Evolutionary conservation across 495 filamentous ascomycete species (phyloP), one percentile per base, ranked within the genome.

Genomic region (Poronia punctata): DNA sequence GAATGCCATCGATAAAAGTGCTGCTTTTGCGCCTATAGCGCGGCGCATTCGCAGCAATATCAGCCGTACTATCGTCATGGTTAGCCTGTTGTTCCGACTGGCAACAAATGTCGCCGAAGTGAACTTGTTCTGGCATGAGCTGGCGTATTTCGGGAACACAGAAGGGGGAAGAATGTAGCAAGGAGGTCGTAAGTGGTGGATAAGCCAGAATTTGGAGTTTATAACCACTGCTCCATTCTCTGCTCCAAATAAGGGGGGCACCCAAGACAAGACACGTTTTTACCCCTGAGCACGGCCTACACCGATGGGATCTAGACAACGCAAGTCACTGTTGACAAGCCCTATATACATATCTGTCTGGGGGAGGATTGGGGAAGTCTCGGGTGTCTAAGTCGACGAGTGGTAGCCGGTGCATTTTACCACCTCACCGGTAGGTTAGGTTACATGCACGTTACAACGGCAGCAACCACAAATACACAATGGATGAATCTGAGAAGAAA

Each of bases 1-100:
- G 93, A 49, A 99, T 95, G 12, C 86, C 92, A 77, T 99, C 93
- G 54, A 95, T 83, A 61, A 93, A 94, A 24, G 88, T 95, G 43
- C 87, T 95, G 33, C 89, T 95, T 61, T 84, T 83, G 45, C 92
- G 84, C 42, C 89, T 79, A 47, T 76, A 78, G 17, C 83, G 80
- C 30, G 85, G 85, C 36, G 88, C 86, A 60, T 83, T 92, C 26
- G 83, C 84, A 54, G 86, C 83, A 47, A 94, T 82, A 52, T 94
- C 86, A 45, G 86, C 88, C 14, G 88, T 92, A 37, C 81, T 84
- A 45, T 5, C 16, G 46, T 26, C 23, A 44, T 62, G 39, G 41
- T 45, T 26, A 46, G 32, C 16, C 42, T 39, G 28, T 4, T 14
- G 21, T 18, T 8, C 9, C n/a, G 27, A 24, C 30, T 43, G 20